These are phyloP conservation scores for Melaleuca alternifolia DNA, from an alignment of 345 rosid genomes.

Conservation along the genomic window DNA sequence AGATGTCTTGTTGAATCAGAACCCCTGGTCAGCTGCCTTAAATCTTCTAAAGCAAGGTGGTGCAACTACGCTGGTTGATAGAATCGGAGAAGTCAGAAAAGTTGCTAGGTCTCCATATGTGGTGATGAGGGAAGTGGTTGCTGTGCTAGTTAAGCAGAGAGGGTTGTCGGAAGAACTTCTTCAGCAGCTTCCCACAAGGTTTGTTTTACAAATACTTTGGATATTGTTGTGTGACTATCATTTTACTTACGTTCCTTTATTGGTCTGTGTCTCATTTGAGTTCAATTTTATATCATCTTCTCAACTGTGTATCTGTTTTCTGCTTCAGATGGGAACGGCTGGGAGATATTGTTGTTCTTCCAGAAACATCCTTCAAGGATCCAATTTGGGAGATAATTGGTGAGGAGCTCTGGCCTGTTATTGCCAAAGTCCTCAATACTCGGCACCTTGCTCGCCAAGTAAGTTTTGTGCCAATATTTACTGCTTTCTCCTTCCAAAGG, in stretches of 20 bases:
- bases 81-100: constrained; percentile 39
- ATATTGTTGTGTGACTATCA: background rate
- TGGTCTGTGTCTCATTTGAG: background rate
- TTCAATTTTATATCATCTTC: constrained; percentile 1
- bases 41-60: constrained; percentile 50
- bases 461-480: constrained; percentile 4
- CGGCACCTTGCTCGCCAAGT: constrained; percentile 78
- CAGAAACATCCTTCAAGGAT: constrained; percentile 67
- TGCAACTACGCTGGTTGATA: constrained; percentile 34
- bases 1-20: constrained; percentile 23
- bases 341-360: constrained; percentile 84
- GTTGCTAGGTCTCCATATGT: constrained; percentile 50
- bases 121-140: constrained; percentile 49
- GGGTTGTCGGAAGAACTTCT: constrained; percentile 45
- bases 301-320: background rate
- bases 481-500: background rate
- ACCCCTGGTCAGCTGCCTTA: constrained; percentile 45
- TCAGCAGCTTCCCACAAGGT: constrained; percentile 71
- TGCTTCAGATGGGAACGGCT: constrained; percentile 76
- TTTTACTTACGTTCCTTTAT: background rate
- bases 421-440: constrained; percentile 55
- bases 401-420: constrained; percentile 61
- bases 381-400: constrained; percentile 58
- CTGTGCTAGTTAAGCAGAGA: constrained; percentile 34
- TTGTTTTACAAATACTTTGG: constrained; percentile 2